A percentile compares a stretch with the other conserved stretches of the same genome.
Evolutionary conservation across 2,329 filamentous ascomycete genomes (phyloP).

Genomic region (Diaporthe eres): DNA sequence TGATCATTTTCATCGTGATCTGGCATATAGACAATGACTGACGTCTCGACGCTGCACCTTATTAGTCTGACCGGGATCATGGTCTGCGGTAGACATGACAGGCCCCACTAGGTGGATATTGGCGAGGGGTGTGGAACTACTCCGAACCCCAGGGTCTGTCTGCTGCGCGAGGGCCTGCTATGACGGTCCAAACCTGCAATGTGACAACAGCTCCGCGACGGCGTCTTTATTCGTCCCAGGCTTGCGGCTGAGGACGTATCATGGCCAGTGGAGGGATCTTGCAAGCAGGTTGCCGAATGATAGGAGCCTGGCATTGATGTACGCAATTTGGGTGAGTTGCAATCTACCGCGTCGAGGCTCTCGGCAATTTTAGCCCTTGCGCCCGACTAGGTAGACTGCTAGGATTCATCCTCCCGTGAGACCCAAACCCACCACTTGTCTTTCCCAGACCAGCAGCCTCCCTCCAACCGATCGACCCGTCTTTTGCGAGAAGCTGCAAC

Average conservation of each 20-base stretch:
- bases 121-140: neutral
- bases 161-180: neutral
- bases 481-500: constrained; percentile 4
- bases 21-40: neutral
- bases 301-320: neutral
- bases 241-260: neutral
- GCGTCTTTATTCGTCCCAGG: neutral
- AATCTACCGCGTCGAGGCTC: constrained; percentile 28
- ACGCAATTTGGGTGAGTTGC: constrained; percentile 4
- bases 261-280: neutral
- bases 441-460: neutral
- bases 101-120: constrained; percentile 19
- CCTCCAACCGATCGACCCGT: neutral
- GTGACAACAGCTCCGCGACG: neutral
- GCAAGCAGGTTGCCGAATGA: neutral
- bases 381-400: constrained; percentile 3
- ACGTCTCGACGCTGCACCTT: neutral
- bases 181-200: neutral
- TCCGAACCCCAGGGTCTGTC: constrained; percentile 21
- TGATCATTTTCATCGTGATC: neutral
- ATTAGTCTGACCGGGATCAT: constrained; percentile 17
- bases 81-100: constrained; percentile 5
- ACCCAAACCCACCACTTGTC: constrained; percentile 29
- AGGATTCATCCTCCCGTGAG: constrained; percentile 25
- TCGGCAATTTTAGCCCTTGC: constrained; percentile 30